Percentiles rank a stretch among this genome's conserved stretches.
Conservation (phyloP, 2,329 filamentous ascomycete species). For the Diaporthe batatas region DNA sequence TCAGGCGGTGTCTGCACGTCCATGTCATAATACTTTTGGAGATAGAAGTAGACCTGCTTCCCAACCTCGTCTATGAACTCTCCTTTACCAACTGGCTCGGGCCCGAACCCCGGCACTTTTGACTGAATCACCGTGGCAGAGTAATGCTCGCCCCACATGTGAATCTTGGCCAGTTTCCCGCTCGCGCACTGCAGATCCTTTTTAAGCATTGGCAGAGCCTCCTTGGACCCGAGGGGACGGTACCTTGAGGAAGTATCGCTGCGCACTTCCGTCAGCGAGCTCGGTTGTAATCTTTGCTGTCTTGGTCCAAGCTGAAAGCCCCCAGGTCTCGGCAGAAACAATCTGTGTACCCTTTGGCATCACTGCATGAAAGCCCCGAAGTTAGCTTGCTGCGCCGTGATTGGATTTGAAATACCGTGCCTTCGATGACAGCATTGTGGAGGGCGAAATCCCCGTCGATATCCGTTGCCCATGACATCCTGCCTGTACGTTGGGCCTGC, state of each 20-base stretch:
- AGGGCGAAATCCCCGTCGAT: too few species aligned
- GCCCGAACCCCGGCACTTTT: background rate
- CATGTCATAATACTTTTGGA: conserved; percentile 28
- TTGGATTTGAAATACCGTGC: too few species aligned
- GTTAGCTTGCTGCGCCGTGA: too few species aligned
- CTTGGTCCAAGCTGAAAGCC: conserved; percentile 27
- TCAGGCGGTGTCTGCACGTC: conserved; percentile 5
- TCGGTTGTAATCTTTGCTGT: conserved; percentile 5
- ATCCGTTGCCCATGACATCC: too few species aligned
- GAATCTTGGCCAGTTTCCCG: background rate
- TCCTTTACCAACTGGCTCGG: conserved; percentile 1
- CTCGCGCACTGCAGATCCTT: background rate
- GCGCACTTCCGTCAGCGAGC: background rate
- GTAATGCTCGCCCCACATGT: conserved; percentile 28
- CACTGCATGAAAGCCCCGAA: background rate
- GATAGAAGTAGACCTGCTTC: conserved; percentile 11
- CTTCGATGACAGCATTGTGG: too few species aligned
- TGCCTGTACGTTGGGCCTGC: too few species aligned
- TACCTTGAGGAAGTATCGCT: conserved; percentile 21
- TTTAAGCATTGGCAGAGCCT: background rate
- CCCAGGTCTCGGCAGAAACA: conserved; percentile 11
- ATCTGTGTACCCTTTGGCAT: conserved; percentile 8
- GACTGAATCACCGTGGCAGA: background rate
- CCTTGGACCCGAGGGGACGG: background rate
- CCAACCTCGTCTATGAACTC: background rate